phyloP scores from a whole-genome alignment of 305 asterid genomes.

The Fraxinus greggii region DNA sequence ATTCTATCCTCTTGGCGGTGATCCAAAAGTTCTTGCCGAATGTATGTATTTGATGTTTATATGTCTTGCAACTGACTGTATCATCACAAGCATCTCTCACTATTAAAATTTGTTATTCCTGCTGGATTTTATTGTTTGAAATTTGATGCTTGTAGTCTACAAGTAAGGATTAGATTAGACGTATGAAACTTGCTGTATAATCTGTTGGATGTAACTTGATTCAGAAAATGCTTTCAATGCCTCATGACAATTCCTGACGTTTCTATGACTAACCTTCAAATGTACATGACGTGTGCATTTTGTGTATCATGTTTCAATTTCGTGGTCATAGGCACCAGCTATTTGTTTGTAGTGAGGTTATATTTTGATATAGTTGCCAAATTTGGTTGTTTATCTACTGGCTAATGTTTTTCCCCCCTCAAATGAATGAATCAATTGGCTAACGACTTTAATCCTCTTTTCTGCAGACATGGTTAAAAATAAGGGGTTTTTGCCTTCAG shows the following conservation, averaged over 20 bases:
- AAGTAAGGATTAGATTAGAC: slow-evolving; percentile 4
- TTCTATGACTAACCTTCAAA: neutral
- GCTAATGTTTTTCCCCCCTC: neutral
- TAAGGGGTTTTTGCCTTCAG: slow-evolving; percentile 98
- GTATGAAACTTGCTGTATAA: neutral
- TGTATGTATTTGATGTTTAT: slow-evolving; percentile 54
- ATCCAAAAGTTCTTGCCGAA: slow-evolving; percentile 94
- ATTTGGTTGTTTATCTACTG: slow-evolving; percentile 3
- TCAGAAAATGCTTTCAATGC: neutral
- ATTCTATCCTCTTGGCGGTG: slow-evolving; percentile 96
- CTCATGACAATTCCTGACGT: neutral
- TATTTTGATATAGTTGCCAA: slow-evolving; percentile 5
- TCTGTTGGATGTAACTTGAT: neutral
- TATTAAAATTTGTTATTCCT: slow-evolving; percentile 10
- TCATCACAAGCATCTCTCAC: slow-evolving; percentile 13
- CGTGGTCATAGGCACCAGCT: neutral
- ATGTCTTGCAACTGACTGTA: slow-evolving; percentile 14
- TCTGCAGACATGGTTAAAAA: slow-evolving; percentile 93
- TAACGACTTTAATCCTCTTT: slow-evolving; percentile 6
- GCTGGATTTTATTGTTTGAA: neutral
- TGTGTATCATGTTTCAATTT: neutral
- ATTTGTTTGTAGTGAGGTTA: slow-evolving; percentile 3
- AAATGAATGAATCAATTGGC: neutral
- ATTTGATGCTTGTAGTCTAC: slow-evolving; percentile 18
- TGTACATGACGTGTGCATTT: neutral